phyloP scores from a whole-genome alignment of 1,284 basidiomycete genomes.

The Cutaneotrichosporon arboriforme region DNA sequence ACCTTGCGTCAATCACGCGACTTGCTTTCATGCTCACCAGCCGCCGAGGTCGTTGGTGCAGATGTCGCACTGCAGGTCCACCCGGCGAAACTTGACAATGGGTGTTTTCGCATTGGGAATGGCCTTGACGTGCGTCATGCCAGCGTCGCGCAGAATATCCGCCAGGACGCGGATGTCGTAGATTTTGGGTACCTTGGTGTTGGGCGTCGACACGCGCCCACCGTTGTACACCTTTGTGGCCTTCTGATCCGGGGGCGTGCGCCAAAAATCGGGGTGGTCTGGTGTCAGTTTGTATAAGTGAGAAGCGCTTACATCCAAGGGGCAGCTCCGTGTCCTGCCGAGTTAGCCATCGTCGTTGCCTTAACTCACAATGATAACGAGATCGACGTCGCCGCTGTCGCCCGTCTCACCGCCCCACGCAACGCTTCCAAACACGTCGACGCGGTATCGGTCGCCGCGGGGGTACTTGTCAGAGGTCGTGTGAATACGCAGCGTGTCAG shows the following conservation, averaged over 20 bases:
- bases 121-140: constrained; percentile 21
- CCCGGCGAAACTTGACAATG: constrained; percentile 45
- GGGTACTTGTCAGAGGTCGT: neutral
- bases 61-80: constrained; percentile 34
- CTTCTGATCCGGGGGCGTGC: neutral
- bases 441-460: constrained; percentile 24
- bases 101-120: constrained; percentile 37
- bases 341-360: constrained; percentile 14
- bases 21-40: constrained; percentile 28
- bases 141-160: constrained; percentile 15
- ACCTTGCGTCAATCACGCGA: constrained; percentile 20
- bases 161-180: constrained; percentile 36
- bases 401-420: constrained; percentile 46
- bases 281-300: neutral
- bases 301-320: constrained; percentile 34
- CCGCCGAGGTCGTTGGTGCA: constrained; percentile 47
- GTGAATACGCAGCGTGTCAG: neutral
- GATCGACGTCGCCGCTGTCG: constrained; percentile 38
- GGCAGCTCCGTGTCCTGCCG: constrained; percentile 28
- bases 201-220: neutral
- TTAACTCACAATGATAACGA: constrained; percentile 36
- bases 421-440: constrained; percentile 48
- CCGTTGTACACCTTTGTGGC: neutral
- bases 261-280: constrained; percentile 12
- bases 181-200: constrained; percentile 19